Evolutionary conservation across 306 rosid species (phyloP).

Genomic region (Hippophae rhamnoides): DNA sequence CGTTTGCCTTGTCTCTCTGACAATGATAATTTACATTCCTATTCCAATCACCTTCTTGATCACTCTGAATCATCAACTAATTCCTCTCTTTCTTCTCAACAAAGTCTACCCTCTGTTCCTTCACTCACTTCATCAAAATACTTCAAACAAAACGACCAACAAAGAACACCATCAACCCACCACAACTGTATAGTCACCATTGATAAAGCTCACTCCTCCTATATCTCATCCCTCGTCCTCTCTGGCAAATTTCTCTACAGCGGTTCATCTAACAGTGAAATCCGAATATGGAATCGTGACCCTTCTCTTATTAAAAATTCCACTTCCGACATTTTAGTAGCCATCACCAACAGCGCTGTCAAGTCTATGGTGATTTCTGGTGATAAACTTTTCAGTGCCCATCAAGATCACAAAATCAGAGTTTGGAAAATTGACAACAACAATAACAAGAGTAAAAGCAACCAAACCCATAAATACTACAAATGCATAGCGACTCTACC

Average conservation of each 20-base stretch:
- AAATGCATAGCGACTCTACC: constrained; percentile 54
- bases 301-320: constrained; percentile 1
- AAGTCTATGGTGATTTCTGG: constrained; percentile 57
- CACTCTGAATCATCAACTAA: too few relatives aligned
- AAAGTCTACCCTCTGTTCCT: too few relatives aligned
- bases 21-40: too few relatives aligned
- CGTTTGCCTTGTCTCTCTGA: too few relatives aligned
- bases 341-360: constrained; percentile 67
- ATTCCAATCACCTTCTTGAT: too few relatives aligned
- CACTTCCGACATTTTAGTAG: constrained; percentile 20
- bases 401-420: constrained; percentile 84
- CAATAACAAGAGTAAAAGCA: not conserved
- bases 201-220: constrained; percentile 40
- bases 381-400: constrained; percentile 65
- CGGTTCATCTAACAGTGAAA: constrained; percentile 67
- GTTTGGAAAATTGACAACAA: constrained; percentile 51
- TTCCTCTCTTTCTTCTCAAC: too few relatives aligned
- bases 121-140: too few relatives aligned
- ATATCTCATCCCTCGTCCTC: constrained; percentile 52
- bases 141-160: too few relatives aligned
- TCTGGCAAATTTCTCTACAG: constrained; percentile 51
- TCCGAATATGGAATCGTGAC: constrained; percentile 39
- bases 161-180: not conserved
- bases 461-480: constrained; percentile 24
- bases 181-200: constrained; percentile 44